Percentiles rank a stretch among this genome's conserved stretches.
phyloP scores from a whole-genome alignment of 176 grass and related monocot species.

The Poa pratensis region DNA sequence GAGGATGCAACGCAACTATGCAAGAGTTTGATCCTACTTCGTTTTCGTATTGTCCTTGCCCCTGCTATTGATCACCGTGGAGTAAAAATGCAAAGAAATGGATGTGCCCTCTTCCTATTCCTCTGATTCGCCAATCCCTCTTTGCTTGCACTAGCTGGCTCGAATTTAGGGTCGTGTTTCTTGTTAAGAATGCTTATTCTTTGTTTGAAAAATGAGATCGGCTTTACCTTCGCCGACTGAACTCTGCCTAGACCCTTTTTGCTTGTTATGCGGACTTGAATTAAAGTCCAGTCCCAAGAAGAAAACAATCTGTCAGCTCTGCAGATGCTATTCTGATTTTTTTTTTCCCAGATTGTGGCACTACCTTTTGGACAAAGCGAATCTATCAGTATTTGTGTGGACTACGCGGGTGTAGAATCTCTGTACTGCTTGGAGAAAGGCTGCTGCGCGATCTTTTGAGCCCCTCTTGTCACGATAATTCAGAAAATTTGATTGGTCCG shows the following conservation, averaged over 20 bases:
- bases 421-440: background rate
- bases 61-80: too few species aligned
- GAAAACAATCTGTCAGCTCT: background rate
- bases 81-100: too few species aligned
- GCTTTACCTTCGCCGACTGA: background rate
- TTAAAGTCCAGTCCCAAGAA: background rate
- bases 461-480: background rate
- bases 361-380: background rate
- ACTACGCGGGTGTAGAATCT: background rate
- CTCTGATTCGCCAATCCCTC: background rate
- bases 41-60: background rate
- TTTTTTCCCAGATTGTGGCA: background rate
- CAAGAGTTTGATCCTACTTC: background rate
- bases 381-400: background rate
- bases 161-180: background rate
- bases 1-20: background rate
- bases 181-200: background rate
- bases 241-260: background rate
- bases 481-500: background rate
- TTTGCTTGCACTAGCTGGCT: background rate
- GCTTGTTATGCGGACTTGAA: background rate
- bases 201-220: background rate
- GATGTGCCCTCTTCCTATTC: background rate
- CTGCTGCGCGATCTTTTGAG: background rate
- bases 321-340: background rate